phyloP scores from a whole-genome alignment of 2,329 filamentous ascomycete species.

The Penicillium brevicompactum region DNA sequence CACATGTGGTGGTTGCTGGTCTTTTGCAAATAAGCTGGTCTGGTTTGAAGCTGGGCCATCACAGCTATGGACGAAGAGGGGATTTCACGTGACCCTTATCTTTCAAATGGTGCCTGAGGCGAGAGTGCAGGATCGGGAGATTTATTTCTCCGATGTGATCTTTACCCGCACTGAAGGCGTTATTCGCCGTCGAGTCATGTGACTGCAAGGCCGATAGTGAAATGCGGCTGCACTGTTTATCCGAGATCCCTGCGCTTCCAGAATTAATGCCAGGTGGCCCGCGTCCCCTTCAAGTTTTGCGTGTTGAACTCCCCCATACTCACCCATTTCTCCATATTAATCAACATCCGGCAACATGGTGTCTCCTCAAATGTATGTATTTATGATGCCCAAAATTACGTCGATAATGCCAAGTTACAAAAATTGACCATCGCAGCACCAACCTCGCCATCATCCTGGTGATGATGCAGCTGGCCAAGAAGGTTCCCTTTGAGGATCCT shows the following conservation, averaged over 20 bases:
- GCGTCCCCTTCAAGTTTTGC: conserved; percentile 10
- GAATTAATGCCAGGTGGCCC: conserved; percentile 24
- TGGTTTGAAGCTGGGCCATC: conserved; percentile 11
- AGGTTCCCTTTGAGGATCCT: conserved; percentile 91
- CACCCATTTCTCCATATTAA: conserved; percentile 14
- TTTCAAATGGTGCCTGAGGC: neutral
- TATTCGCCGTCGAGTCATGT: no score
- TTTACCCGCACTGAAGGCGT: no score
- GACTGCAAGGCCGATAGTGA: no score
- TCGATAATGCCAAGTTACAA: neutral
- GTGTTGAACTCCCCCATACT: conserved; percentile 13
- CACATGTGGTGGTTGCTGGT: conserved; percentile 4
- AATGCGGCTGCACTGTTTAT: conserved; percentile 6
- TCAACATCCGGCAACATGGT: conserved; percentile 58
- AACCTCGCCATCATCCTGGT: conserved; percentile 93
- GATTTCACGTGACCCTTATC: neutral
- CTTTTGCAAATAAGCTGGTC: conserved; percentile 8
- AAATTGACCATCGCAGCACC: conserved; percentile 58
- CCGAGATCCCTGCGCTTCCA: conserved; percentile 14
- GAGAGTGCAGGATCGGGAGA: neutral
- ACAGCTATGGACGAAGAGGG: conserved; percentile 2
- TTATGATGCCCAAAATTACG: neutral
- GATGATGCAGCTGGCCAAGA: conserved; percentile 98
- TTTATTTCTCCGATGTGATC: no score
- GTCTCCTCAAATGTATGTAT: conserved; percentile 65